Evolutionary conservation across 768 basidiomycete species (phyloP).

Genomic region (Tephrocybe sp.): DNA sequence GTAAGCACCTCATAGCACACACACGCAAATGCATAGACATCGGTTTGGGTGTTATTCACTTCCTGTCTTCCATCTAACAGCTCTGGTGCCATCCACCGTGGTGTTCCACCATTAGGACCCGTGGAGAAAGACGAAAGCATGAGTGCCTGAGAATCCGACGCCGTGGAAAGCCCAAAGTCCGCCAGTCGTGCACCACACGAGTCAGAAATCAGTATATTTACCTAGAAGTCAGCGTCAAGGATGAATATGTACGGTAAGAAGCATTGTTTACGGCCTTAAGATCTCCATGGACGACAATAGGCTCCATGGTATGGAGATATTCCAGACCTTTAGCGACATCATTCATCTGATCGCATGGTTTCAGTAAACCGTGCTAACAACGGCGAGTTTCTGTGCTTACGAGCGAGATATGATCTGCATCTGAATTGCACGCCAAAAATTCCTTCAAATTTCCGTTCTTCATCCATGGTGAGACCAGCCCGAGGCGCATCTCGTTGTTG

Average conservation of each 20-base stretch:
- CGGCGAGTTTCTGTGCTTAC: no score
- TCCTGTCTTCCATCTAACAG: slow-evolving; percentile 11
- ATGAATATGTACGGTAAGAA: background rate
- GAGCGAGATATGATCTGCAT: slow-evolving; percentile 12
- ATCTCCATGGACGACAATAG: slow-evolving; percentile 19
- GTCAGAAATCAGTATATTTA: slow-evolving; percentile 18
- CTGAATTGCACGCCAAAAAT: slow-evolving; percentile 1
- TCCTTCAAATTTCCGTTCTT: slow-evolving; percentile 11
- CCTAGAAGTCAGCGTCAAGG: background rate
- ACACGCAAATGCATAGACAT: slow-evolving; percentile 34
- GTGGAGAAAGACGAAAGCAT: slow-evolving; percentile 12
- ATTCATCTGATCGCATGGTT: background rate
- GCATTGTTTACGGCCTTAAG: slow-evolving; percentile 10
- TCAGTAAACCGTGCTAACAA: background rate
- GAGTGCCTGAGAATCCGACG: slow-evolving; percentile 14
- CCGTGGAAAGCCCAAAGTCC: slow-evolving; percentile 20
- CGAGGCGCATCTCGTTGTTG: slow-evolving; percentile 11
- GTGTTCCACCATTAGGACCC: slow-evolving; percentile 11
- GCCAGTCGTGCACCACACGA: slow-evolving; percentile 16
- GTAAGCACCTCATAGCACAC: slow-evolving; percentile 31
- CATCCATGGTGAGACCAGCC: slow-evolving; percentile 19
- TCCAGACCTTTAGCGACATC: slow-evolving; percentile 17
- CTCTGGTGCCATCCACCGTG: slow-evolving; percentile 21
- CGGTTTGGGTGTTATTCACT: slow-evolving; percentile 20
- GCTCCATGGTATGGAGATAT: slow-evolving; percentile 14